Percentiles rank a stretch among this genome's conserved stretches.
Conservation (phyloP, 2,329 filamentous ascomycete species). For the Diaporthe sp. region DNA sequence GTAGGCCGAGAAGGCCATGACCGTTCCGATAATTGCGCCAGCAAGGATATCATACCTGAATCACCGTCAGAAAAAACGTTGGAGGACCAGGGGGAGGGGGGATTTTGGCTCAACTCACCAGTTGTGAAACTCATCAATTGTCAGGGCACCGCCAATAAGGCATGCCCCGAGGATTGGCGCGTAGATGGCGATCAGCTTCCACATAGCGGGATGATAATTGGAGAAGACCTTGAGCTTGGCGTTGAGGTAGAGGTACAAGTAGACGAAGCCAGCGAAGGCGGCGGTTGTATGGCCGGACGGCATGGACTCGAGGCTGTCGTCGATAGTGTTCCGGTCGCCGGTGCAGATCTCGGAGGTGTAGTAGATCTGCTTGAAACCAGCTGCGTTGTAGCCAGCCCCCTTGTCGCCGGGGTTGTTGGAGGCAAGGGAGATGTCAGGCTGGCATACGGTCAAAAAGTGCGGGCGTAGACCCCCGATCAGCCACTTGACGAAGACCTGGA, state of each 20-base stretch:
- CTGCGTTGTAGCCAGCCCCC: conserved; percentile 59
- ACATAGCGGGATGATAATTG: conserved; percentile 80
- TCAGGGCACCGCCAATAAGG: conserved; percentile 78
- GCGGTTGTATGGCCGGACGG: conserved; percentile 82
- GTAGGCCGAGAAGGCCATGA: conserved; percentile 74
- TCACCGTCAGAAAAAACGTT: neutral
- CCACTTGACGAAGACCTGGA: conserved; percentile 83
- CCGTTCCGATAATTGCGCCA: conserved; percentile 73
- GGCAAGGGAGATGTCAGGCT: conserved; percentile 66
- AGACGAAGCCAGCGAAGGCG: conserved; percentile 80
- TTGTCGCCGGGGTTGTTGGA: conserved; percentile 57
- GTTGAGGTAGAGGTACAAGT: conserved; percentile 80
- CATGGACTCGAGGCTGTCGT: conserved; percentile 79
- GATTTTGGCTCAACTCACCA: conserved; percentile 57
- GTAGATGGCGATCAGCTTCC: conserved; percentile 78
- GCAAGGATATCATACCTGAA: conserved; percentile 74
- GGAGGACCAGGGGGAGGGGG: too few species aligned
- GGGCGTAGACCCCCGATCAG: conserved; percentile 81
- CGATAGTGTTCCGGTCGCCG: conserved; percentile 73
- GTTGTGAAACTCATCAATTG: conserved; percentile 82
- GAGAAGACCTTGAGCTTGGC: conserved; percentile 83
- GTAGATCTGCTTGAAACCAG: conserved; percentile 70
- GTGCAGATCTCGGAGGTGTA: conserved; percentile 80
- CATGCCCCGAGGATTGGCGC: conserved; percentile 76
- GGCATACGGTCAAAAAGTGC: conserved; percentile 79